Base-by-base conservation (phyloP, 495 filamentous ascomycete species). In the Podospora comata region DNA sequence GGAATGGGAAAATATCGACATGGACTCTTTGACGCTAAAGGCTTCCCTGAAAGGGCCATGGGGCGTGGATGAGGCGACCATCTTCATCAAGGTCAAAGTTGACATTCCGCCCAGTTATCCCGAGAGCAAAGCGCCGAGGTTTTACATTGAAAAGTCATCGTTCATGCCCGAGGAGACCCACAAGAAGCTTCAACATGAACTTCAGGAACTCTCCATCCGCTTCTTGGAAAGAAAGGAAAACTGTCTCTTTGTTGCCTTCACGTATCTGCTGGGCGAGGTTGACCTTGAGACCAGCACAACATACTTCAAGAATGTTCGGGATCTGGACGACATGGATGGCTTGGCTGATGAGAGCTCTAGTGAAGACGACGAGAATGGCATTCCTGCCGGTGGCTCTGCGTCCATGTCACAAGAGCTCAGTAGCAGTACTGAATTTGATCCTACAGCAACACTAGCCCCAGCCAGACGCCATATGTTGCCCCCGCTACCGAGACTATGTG, bases 11-110 rank as follows among this genome's bases (percentile, higher is more conserved):
- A 87, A 89, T n/a, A 91, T 96, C 56, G 85, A 96, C 77, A 88
- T 95, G 74, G 86, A 91, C 48, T 82, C 89, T 55, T 85, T 94
- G 32, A 88, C 85, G 16, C 82, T 90, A 13, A 87, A 85, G 4
- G 87, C 95, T 32, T 95, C 92, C 4, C 82, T 97, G 54, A 90
- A 91, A 75, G 93, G 94, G 0, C 94, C 94, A 7, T 97, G 93
- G 93, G 92, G 91, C 15, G 74, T 80, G 30, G 86, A 91, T n/a
- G 82, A 83, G 2, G 86, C 86, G 64, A 84, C 87, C 13, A 87
- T 92, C 53, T 95, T 91, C 75, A 80, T 97, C 70, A 91, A 92
- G 75, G 85, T 91, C 63, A 89, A 87, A 56, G 87, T 97, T 64
- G 87, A 89, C 58, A 96, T 97, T 72, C 94, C 94, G 0, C 74